A percentile compares a stretch with the other conserved stretches of the same genome.
These are phyloP conservation scores for Pisolithus microcarpus DNA, from an alignment of 768 basidiomycete genomes.

Conservation along the genomic window DNA sequence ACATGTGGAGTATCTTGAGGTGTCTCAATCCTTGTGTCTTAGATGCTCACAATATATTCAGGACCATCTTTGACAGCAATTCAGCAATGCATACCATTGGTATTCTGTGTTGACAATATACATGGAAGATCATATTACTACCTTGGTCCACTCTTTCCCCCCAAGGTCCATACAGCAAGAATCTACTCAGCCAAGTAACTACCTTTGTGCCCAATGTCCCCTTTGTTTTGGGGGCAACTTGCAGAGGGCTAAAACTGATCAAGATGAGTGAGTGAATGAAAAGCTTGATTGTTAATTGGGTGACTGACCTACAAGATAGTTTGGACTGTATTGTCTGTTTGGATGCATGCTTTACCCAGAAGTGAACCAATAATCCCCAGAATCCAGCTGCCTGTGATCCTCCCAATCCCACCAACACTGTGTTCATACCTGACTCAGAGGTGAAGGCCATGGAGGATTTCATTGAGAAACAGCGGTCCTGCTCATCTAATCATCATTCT, in stretches of 20 bases:
- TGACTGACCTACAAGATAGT: constrained; percentile 4
- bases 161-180: too few species aligned
- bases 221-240: constrained; percentile 4
- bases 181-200: too few species aligned
- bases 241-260: background rate
- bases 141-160: too few species aligned
- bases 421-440: constrained; percentile 12
- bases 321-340: constrained; percentile 24
- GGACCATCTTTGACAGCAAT: too few species aligned
- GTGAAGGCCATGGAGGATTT: constrained; percentile 14
- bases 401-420: background rate
- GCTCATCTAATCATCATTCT: background rate
- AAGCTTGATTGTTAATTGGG: background rate
- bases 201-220: constrained; percentile 13
- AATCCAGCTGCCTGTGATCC: constrained; percentile 2
- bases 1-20: background rate
- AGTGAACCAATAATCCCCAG: constrained; percentile 11
- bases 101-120: too few species aligned
- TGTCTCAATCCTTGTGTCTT: background rate
- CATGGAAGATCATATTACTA: too few species aligned
- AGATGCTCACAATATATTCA: too few species aligned
- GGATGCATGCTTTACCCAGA: constrained; percentile 32
- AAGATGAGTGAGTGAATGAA: background rate
- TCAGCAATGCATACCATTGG: too few species aligned
- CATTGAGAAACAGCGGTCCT: background rate